These are phyloP conservation scores for Alternaria angustiovoidea DNA, from an alignment of 2,329 filamentous ascomycete genomes.

Conservation along the genomic window DNA sequence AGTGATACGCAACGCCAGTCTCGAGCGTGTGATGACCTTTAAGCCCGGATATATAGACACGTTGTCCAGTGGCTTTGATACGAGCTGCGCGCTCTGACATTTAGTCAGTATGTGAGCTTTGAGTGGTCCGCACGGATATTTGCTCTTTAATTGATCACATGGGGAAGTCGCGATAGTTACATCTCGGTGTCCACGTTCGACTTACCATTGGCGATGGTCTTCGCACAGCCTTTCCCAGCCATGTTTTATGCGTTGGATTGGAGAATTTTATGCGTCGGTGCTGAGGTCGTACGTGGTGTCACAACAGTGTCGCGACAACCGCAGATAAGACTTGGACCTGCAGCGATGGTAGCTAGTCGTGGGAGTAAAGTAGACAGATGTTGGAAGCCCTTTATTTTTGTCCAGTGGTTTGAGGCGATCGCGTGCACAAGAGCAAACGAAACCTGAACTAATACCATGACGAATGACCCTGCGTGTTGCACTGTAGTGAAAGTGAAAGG, in stretches of 20 bases:
- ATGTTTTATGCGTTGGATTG: neutral
- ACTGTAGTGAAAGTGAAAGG: neutral
- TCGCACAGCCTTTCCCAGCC: neutral
- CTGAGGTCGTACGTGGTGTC: neutral
- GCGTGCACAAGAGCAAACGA: constrained; percentile 1
- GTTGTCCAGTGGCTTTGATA: constrained; percentile 18
- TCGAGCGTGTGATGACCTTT: constrained; percentile 30
- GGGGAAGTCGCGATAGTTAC: neutral
- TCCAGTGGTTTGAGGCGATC: neutral
- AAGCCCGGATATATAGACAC: constrained; percentile 39
- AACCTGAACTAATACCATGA: neutral
- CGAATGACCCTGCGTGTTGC: neutral
- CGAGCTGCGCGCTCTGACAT: constrained; percentile 8
- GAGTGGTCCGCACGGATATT: neutral
- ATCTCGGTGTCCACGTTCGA: too few relatives aligned
- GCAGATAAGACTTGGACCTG: neutral
- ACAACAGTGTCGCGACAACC: neutral
- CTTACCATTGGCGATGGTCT: constrained; percentile 2
- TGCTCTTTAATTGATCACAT: neutral
- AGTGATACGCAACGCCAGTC: constrained; percentile 38
- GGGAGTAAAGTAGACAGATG: neutral
- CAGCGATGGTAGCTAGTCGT: neutral
- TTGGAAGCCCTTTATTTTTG: neutral
- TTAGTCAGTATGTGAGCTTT: constrained; percentile 2
- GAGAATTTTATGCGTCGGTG: neutral